These are phyloP conservation scores for Fusarium foetens DNA, from an alignment of 2,329 filamentous ascomycete species.

Conservation along the genomic window DNA sequence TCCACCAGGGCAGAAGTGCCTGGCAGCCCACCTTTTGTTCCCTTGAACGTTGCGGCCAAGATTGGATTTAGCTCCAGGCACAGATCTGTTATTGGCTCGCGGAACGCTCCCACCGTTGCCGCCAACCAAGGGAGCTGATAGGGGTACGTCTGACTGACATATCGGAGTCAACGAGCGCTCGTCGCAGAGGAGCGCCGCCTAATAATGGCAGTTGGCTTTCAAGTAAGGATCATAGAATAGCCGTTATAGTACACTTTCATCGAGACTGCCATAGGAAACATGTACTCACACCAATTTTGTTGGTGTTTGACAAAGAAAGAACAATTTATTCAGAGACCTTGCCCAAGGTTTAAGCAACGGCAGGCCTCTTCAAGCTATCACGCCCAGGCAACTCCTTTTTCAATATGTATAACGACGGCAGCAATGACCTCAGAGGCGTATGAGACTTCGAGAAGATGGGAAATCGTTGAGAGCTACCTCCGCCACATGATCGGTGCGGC, in stretches of 20 bases:
- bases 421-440: neutral
- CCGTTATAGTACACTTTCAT: neutral
- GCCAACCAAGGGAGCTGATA: slow-evolving; percentile 21
- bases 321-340: neutral
- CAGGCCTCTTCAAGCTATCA: neutral
- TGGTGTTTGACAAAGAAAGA: neutral
- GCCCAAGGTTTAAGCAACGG: neutral
- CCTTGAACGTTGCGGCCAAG: slow-evolving; percentile 27
- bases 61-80: slow-evolving; percentile 51
- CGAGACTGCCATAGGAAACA: neutral
- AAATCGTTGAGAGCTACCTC: neutral
- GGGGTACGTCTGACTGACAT: slow-evolving; percentile 17
- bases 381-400: neutral
- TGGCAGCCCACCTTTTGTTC: slow-evolving; percentile 27
- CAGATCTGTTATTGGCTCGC: slow-evolving; percentile 54
- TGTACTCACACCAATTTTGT: neutral
- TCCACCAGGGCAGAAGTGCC: slow-evolving; percentile 2
- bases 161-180: slow-evolving; percentile 21
- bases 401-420: neutral
- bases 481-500: slow-evolving; percentile 1
- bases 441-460: neutral
- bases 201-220: neutral
- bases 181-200: slow-evolving; percentile 21
- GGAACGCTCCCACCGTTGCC: slow-evolving; percentile 40
- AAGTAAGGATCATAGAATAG: neutral